Base-by-base conservation (phyloP, 345 rosid species). In the Populus deltoides region DNA sequence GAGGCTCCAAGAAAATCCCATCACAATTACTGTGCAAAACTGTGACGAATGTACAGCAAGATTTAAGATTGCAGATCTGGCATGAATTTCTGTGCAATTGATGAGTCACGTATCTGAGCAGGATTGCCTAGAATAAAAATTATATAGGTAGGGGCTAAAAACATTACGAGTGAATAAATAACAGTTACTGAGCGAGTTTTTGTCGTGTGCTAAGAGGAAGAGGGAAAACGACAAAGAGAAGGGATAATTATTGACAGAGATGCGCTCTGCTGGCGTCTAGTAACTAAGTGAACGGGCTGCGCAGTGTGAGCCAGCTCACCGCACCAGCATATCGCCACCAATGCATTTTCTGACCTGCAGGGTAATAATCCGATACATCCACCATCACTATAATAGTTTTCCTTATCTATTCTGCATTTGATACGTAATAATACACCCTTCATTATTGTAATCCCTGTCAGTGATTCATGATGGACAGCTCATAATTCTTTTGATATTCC, bases 221-320 rank as follows among this genome's bases (percentile, higher is more conserved):
- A n/a, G 15, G 13, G 6, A 45, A 62, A 59, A 59, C 70, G 73
- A 86, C 83, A 61, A 35, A 2, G 45, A 49, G 7, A n/a, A 22
- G 2, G 78, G 72, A 80, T 83, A 61, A 55, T 9, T 11, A 41
- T 57, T 63, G 71, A 77, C 57, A 70, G 39, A 25, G 83, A 81
- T 83, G 86, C 75, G 75, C 38, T 71, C 71, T 2, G 82, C 85
- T 83, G 88, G 81, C 86, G 75, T 70, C 47, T 43, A n/a, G 24
- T 70, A 61, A 15, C 22, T 45, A 18, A 35, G 72, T 20, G 81
- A 83, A 71, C 77, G 39, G 74, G 85, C 81, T 77, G 85, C 77
- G 85, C 71, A 65, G 70, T 81, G 76, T 27, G 65, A 59, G 80
- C 85, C 90, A 87, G 83, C 90, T 83, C 85, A 85, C 45, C 49